Conservation (phyloP, 2,329 filamentous ascomycete genomes). For the Pseudogymnoascus destructans region DNA sequence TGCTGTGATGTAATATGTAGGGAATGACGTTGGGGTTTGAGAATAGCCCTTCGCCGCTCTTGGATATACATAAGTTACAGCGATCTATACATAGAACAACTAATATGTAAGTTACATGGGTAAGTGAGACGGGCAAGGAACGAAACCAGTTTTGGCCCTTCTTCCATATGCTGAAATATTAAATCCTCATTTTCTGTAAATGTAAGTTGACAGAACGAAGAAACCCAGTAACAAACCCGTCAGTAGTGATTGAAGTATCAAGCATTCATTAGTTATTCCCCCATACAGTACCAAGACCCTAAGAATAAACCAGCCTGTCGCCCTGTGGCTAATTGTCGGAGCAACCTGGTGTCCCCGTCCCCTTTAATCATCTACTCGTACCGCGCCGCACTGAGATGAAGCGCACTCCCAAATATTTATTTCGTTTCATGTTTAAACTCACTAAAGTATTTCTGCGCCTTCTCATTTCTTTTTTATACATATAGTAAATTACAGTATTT, state of each 20-base stretch:
- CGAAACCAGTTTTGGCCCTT: neutral
- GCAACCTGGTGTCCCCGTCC: neutral
- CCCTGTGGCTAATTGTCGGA: neutral
- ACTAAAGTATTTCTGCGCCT: neutral
- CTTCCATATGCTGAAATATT: neutral
- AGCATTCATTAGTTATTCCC: neutral
- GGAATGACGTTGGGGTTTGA: neutral
- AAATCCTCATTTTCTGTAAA: neutral
- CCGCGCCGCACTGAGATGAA: neutral
- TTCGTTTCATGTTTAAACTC: conserved; percentile 1
- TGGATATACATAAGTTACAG: neutral
- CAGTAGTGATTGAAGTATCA: conserved; percentile 2
- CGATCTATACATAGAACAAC: neutral
- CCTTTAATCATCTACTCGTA: conserved; percentile 6
- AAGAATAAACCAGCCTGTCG: neutral
- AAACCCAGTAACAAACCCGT: neutral
- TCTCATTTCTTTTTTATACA: neutral
- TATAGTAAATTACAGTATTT: neutral
- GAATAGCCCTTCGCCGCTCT: neutral
- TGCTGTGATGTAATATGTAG: neutral
- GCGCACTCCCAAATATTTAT: neutral
- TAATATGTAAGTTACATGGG: conserved; percentile 1
- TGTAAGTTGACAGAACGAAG: neutral
- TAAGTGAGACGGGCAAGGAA: neutral
- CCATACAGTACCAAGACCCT: conserved; percentile 3